Evolutionary conservation across 495 filamentous ascomycete genomes (phyloP).

Genomic region (Penicillium paradoxum): DNA sequence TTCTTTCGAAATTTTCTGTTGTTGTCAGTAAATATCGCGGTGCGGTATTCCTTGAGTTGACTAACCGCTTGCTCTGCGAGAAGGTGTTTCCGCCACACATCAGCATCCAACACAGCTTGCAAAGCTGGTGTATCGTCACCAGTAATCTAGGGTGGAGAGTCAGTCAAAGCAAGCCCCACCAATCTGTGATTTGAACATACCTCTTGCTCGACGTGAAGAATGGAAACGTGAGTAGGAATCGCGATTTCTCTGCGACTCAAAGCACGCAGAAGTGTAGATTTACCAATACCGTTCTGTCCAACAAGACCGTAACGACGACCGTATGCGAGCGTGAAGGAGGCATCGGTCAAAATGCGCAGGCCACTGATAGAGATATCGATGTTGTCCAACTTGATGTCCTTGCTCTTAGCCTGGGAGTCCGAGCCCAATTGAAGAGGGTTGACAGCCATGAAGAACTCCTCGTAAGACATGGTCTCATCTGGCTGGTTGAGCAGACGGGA

Average conservation of each 20-base stretch:
- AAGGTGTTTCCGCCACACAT: constrained; percentile 97
- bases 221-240: constrained; percentile 94
- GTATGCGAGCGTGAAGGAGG: constrained; percentile 83
- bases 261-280: constrained; percentile 88
- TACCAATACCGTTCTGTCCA: constrained; percentile 99
- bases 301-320: constrained; percentile 95
- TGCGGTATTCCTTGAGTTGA: constrained; percentile 2
- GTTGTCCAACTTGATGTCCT: constrained; percentile 97
- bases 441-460: constrained; percentile 99
- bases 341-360: constrained; percentile 82
- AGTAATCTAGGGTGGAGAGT: constrained; percentile 57
- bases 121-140: constrained; percentile 94
- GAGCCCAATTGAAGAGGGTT: constrained; percentile 88
- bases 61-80: constrained; percentile 81
- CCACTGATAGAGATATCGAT: constrained; percentile 92
- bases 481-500: constrained; percentile 82
- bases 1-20: constrained; percentile 75
- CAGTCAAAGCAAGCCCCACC: constrained; percentile 1
- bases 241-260: constrained; percentile 90
- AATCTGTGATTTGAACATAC: constrained; percentile 39
- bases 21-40: constrained; percentile 13
- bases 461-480: constrained; percentile 85
- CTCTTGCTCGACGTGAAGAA: constrained; percentile 98
- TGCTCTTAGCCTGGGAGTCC: constrained; percentile 77
- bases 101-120: constrained; percentile 94